These are phyloP conservation scores for Grigorovia yakushimaensis DNA, from an alignment of 805 yeast species.

Conservation along the genomic window DNA sequence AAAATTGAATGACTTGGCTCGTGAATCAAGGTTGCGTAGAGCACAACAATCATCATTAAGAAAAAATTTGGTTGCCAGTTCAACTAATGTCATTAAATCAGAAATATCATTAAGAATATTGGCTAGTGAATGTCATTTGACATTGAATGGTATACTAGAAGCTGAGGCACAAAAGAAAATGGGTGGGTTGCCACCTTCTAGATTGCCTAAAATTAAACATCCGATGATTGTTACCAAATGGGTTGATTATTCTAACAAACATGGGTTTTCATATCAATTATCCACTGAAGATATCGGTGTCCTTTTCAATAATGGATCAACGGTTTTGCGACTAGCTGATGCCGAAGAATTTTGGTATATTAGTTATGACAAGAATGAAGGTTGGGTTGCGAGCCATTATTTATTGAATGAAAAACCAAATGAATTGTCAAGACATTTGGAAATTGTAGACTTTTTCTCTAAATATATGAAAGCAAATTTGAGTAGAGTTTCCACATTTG, in stretches of 20 bases:
- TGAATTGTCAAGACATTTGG: slow-evolving; percentile 57
- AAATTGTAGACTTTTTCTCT: slow-evolving; percentile 79
- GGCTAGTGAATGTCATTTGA: slow-evolving; percentile 37
- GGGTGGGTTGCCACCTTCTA: slow-evolving; percentile 28
- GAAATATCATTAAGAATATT: slow-evolving; percentile 31
- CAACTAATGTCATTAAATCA: slow-evolving; percentile 30
- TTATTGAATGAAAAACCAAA: slow-evolving; percentile 35
- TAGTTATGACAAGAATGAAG: slow-evolving; percentile 37
- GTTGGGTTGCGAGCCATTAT: slow-evolving; percentile 46
- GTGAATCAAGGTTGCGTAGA: slow-evolving; percentile 28
- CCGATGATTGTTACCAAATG: slow-evolving; percentile 80
- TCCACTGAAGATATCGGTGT: slow-evolving; percentile 89
- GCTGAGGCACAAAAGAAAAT: slow-evolving; percentile 38
- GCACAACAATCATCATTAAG: slow-evolving; percentile 27
- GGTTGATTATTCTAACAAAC: slow-evolving; percentile 96
- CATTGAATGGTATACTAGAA: slow-evolving; percentile 36
- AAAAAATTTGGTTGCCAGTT: slow-evolving; percentile 25
- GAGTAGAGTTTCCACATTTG: slow-evolving; percentile 54
- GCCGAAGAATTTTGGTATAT: slow-evolving; percentile 59
- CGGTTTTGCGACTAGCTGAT: slow-evolving; percentile 63
- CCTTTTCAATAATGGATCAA: slow-evolving; percentile 73
- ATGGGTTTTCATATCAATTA: slow-evolving; percentile 89
- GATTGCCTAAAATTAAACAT: slow-evolving; percentile 30
- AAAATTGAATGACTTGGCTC: slow-evolving; percentile 27
- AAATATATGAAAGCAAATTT: slow-evolving; percentile 87